A percentile compares a stretch with the other conserved stretches of the same genome.
Conservation (phyloP, 2,329 filamentous ascomycete species). For the Ophiostoma tasmaniense region DNA sequence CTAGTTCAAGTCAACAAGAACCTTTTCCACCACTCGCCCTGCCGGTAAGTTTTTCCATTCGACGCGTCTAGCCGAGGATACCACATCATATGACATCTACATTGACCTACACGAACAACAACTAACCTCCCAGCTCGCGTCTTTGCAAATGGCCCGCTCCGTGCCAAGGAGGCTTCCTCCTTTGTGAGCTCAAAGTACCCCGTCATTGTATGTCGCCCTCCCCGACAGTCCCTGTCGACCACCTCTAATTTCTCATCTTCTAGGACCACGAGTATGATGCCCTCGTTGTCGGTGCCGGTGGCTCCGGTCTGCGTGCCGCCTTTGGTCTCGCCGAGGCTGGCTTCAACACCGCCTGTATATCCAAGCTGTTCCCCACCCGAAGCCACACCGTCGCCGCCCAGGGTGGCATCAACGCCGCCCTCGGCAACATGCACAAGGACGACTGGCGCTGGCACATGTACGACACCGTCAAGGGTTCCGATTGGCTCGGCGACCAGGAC, state of each 20-base stretch:
- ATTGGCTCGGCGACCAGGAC: constrained; percentile 96
- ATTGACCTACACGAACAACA: background rate
- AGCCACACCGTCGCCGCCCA: constrained; percentile 75
- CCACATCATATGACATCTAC: background rate
- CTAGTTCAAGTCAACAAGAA: constrained; percentile 38
- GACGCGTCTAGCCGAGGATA: background rate
- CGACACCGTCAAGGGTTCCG: constrained; percentile 94
- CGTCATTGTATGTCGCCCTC: constrained; percentile 64
- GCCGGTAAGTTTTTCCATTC: constrained; percentile 48
- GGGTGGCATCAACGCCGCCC: constrained; percentile 79
- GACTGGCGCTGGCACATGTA: constrained; percentile 99
- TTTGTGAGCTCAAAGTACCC: constrained; percentile 86
- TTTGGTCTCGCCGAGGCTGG: constrained; percentile 82
- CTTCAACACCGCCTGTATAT: constrained; percentile 83
- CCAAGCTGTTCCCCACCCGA: constrained; percentile 78
- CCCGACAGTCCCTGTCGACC: too few relatives aligned
- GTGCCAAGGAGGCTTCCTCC: constrained; percentile 86
- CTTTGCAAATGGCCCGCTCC: constrained; percentile 74
- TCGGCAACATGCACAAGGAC: constrained; percentile 95
- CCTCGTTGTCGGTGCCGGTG: constrained; percentile 80
- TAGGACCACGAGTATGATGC: constrained; percentile 98
- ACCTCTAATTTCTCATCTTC: too few relatives aligned
- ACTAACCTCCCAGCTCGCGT: constrained; percentile 56
- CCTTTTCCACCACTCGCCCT: constrained; percentile 80
- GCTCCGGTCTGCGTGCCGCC: constrained; percentile 70